These are phyloP conservation scores for Yarrowia deformans DNA, from an alignment of 805 yeast genomes.

Conservation along the genomic window DNA sequence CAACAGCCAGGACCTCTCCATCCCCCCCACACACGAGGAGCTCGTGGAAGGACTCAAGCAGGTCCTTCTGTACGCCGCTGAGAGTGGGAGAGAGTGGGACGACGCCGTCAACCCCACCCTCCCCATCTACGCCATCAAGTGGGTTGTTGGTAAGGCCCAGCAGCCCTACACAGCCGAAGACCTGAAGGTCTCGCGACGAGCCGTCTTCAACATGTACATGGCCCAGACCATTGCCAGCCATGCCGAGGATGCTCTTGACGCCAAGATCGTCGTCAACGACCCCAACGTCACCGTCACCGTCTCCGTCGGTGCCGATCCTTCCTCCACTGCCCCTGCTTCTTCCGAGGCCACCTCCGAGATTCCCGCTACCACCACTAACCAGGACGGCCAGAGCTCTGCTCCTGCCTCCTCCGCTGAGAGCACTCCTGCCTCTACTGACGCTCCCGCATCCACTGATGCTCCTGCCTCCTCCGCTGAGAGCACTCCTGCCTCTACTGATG, in stretches of 20 bases:
- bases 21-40: constrained; percentile 1
- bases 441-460: neutral
- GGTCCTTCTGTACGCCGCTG: neutral
- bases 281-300: constrained; percentile 6
- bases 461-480: neutral
- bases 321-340: constrained; percentile 2
- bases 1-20: neutral
- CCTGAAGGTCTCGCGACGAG: constrained; percentile 1
- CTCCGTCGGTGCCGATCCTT: neutral
- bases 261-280: constrained; percentile 12
- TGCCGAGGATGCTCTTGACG: constrained; percentile 6
- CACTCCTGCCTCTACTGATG: neutral
- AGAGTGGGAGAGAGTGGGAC: neutral
- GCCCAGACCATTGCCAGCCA: constrained; percentile 13
- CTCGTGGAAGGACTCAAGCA: neutral
- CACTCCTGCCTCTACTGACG: neutral
- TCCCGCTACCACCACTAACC: constrained; percentile 6
- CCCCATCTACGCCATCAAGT: constrained; percentile 7
- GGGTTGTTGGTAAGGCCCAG: constrained; percentile 4
- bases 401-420: neutral
- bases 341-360: constrained; percentile 3
- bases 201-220: constrained; percentile 18
- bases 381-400: constrained; percentile 3
- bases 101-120: constrained; percentile 12
- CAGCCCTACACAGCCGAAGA: constrained; percentile 20